These are phyloP conservation scores for Botrytis galanthina DNA, from an alignment of 2,329 filamentous ascomycete species.

Conservation along the genomic window DNA sequence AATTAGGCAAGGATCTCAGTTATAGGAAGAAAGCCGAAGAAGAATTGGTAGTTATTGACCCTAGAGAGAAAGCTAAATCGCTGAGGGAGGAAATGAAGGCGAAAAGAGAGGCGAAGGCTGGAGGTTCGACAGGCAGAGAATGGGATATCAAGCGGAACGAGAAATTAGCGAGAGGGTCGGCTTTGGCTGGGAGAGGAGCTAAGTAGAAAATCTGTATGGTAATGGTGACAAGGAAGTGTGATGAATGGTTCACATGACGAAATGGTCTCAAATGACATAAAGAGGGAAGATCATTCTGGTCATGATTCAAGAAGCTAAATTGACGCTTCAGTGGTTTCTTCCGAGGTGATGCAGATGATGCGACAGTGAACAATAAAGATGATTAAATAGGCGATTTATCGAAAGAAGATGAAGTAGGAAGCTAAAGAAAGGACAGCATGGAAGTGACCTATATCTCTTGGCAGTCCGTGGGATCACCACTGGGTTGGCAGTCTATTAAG, in stretches of 20 bases:
- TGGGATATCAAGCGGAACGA: constrained; percentile 60
- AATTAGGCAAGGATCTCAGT: constrained; percentile 82
- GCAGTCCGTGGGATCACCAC: not conserved
- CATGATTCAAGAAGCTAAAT: not conserved
- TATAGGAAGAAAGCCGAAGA: constrained; percentile 92
- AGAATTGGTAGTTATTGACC: constrained; percentile 90
- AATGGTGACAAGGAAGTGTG: not conserved
- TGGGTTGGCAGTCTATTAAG: not conserved
- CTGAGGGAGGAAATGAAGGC: constrained; percentile 64
- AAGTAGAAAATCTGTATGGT: constrained; percentile 40
- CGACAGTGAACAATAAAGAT: not conserved
- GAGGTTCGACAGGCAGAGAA: constrained; percentile 50
- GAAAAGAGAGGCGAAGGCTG: constrained; percentile 51
- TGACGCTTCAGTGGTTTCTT: not conserved
- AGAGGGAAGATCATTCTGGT: not conserved
- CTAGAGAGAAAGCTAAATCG: constrained; percentile 74
- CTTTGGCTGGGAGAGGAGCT: constrained; percentile 56
- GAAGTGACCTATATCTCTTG: not conserved
- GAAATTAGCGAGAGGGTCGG: constrained; percentile 53
- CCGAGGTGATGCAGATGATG: not conserved
- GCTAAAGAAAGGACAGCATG: not conserved
- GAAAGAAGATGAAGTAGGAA: not conserved
- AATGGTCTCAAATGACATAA: not conserved
- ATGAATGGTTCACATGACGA: not conserved
- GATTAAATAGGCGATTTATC: not conserved